phyloP scores from a whole-genome alignment of 805 yeast genomes.

The Torulaspora quercuum region DNA sequence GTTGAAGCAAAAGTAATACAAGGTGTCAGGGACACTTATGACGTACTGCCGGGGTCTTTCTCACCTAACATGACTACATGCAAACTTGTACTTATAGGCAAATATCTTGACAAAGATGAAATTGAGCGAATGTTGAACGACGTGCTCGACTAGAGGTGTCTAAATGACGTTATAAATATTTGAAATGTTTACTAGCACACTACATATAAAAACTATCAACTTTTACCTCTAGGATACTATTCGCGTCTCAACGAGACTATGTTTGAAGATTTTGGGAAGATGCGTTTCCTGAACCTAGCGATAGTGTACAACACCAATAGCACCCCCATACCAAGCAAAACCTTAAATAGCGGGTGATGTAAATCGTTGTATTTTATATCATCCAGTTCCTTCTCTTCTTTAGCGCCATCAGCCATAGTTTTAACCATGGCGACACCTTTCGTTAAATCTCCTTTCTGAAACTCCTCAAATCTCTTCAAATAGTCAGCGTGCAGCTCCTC shows the following conservation, averaged over 20 bases:
- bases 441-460: slow-evolving; percentile 28
- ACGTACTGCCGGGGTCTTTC: slow-evolving; percentile 50
- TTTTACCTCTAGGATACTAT: too few relatives aligned
- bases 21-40: slow-evolving; percentile 92
- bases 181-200: too few relatives aligned
- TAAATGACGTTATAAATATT: neutral
- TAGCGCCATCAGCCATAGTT: slow-evolving; percentile 7
- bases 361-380: slow-evolving; percentile 19
- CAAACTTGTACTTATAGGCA: slow-evolving; percentile 75
- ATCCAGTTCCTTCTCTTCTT: slow-evolving; percentile 21
- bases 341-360: slow-evolving; percentile 25
- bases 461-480: slow-evolving; percentile 24
- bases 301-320: slow-evolving; percentile 18
- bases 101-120: slow-evolving; percentile 44
- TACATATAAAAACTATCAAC: too few relatives aligned
- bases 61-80: slow-evolving; percentile 37
- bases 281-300: slow-evolving; percentile 14
- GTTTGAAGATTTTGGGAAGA: slow-evolving; percentile 18
- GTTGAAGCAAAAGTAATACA: slow-evolving; percentile 61
- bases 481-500: slow-evolving; percentile 26
- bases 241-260: slow-evolving; percentile 31
- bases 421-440: slow-evolving; percentile 27
- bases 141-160: slow-evolving; percentile 8
- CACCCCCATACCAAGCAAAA: slow-evolving; percentile 17
- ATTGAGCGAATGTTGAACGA: slow-evolving; percentile 28